Evolutionary conservation across 1,139 yeast species (phyloP).

Genomic region (Lodderomyces jiufengensis): DNA sequence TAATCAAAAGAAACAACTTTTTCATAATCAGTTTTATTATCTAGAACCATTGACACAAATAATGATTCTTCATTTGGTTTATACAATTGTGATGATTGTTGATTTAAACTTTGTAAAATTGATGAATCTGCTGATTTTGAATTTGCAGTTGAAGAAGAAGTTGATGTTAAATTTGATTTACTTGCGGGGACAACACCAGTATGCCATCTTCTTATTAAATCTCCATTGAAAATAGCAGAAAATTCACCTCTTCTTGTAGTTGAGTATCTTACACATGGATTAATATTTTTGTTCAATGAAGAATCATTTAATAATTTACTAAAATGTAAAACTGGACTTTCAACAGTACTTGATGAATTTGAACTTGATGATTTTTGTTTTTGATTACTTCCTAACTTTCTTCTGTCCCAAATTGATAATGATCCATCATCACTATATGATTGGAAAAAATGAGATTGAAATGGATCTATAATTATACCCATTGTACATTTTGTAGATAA

Average conservation of each 20-base stretch:
- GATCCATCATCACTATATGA: slow-evolving; percentile 84
- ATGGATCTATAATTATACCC: slow-evolving; percentile 68
- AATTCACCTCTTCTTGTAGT: slow-evolving; percentile 68
- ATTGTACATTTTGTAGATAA: slow-evolving; percentile 72
- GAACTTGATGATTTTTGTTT: slow-evolving; percentile 13
- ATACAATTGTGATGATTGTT: slow-evolving; percentile 35
- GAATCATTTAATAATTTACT: slow-evolving; percentile 65
- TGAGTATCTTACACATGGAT: slow-evolving; percentile 70
- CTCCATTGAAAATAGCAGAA: slow-evolving; percentile 77
- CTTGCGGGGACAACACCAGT: slow-evolving; percentile 57
- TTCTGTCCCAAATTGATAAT: slow-evolving; percentile 81
- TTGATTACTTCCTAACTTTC: slow-evolving; percentile 45
- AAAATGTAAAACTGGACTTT: slow-evolving; percentile 63
- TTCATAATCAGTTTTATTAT: slow-evolving; percentile 72
- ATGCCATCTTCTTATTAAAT: slow-evolving; percentile 77
- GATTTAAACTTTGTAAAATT: slow-evolving; percentile 27
- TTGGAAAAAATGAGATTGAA: slow-evolving; percentile 59
- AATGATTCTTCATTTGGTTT: slow-evolving; percentile 48
- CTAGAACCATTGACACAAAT: slow-evolving; percentile 75
- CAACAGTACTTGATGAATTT: slow-evolving; percentile 26
- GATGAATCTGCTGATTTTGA: slow-evolving; percentile 2
- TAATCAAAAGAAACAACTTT: slow-evolving; percentile 85
- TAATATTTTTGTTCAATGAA: slow-evolving; percentile 56
- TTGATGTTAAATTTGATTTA: neutral
- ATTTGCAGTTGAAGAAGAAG: slow-evolving; percentile 8